Percentiles rank a stretch among this genome's conserved stretches.
Evolutionary conservation across 2,329 filamentous ascomycete genomes (phyloP).

Genomic region (Ustulina deusta): DNA sequence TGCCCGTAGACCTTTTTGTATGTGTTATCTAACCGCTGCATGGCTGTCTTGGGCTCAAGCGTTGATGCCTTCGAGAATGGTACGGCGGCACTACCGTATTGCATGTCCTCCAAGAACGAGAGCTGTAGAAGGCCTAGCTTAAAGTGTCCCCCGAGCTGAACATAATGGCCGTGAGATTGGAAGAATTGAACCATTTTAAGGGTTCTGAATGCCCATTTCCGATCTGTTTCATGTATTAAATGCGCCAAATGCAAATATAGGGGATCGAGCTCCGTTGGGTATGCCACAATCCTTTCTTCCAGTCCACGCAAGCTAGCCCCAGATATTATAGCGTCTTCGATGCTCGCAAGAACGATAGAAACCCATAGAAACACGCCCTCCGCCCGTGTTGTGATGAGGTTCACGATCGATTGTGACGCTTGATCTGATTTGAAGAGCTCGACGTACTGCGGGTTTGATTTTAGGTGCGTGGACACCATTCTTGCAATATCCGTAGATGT

Average conservation of each 20-base stretch:
- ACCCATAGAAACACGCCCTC: conserved; percentile 46
- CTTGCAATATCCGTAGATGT: conserved; percentile 35
- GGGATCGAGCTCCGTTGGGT: conserved; percentile 38
- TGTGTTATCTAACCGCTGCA: background rate
- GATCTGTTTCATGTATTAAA: conserved; percentile 14
- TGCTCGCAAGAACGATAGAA: conserved; percentile 34
- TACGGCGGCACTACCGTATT: background rate
- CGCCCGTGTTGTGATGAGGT: conserved; percentile 27
- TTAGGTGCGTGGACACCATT: conserved; percentile 27
- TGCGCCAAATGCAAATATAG: conserved; percentile 15
- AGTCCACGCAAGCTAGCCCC: conserved; percentile 35
- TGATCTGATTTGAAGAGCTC: background rate
- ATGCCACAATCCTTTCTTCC: conserved; percentile 22
- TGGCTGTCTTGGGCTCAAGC: background rate
- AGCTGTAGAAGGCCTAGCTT: conserved; percentile 12
- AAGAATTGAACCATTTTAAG: conserved; percentile 13
- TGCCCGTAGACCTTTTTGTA: conserved; percentile 25
- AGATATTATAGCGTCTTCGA: conserved; percentile 36
- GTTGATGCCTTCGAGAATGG: no score
- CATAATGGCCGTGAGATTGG: background rate
- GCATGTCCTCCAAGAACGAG: conserved; percentile 19
- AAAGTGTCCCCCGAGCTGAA: background rate
- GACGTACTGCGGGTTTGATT: conserved; percentile 9
- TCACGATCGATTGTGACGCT: conserved; percentile 13
- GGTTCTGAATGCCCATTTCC: conserved; percentile 12